Percentiles rank a stretch among this genome's conserved stretches.
These are phyloP conservation scores for Eremothecium sinecaudum DNA, from an alignment of 1,139 yeast genomes.

Conservation along the genomic window DNA sequence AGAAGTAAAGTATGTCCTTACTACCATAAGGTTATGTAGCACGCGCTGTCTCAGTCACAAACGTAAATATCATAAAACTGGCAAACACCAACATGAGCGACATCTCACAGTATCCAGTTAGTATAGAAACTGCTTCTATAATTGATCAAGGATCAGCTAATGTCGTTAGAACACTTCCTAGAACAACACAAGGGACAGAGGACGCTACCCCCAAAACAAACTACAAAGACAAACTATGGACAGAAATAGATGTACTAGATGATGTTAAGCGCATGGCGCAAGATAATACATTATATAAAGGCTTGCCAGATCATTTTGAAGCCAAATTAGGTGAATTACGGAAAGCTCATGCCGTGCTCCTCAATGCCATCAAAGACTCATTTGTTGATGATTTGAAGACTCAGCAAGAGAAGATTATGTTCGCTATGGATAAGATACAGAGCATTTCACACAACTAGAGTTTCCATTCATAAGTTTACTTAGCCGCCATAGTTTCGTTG, in stretches of 20 bases:
- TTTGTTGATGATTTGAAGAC: neutral
- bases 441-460: too few relatives aligned
- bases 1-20: too few relatives aligned
- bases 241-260: slow-evolving; percentile 77
- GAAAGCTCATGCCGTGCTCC: slow-evolving; percentile 49
- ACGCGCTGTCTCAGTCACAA: neutral
- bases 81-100: neutral
- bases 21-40: neutral
- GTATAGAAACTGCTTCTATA: too few relatives aligned
- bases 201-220: slow-evolving; percentile 46
- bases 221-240: slow-evolving; percentile 71
- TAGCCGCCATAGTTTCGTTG: too few relatives aligned
- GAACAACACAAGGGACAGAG: slow-evolving; percentile 33
- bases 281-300: slow-evolving; percentile 42
- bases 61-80: neutral
- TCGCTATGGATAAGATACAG: slow-evolving; percentile 2
- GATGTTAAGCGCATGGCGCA: slow-evolving; percentile 63
- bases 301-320: slow-evolving; percentile 52
- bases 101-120: too few relatives aligned
- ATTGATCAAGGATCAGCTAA: slow-evolving; percentile 1
- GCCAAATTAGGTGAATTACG: slow-evolving; percentile 49
- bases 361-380: slow-evolving; percentile 39
- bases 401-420: slow-evolving; percentile 12
- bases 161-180: slow-evolving; percentile 10
- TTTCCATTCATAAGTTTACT: too few relatives aligned